These are phyloP conservation scores for Alternaria metachromatica DNA, from an alignment of 2,329 filamentous ascomycete genomes.

Conservation along the genomic window DNA sequence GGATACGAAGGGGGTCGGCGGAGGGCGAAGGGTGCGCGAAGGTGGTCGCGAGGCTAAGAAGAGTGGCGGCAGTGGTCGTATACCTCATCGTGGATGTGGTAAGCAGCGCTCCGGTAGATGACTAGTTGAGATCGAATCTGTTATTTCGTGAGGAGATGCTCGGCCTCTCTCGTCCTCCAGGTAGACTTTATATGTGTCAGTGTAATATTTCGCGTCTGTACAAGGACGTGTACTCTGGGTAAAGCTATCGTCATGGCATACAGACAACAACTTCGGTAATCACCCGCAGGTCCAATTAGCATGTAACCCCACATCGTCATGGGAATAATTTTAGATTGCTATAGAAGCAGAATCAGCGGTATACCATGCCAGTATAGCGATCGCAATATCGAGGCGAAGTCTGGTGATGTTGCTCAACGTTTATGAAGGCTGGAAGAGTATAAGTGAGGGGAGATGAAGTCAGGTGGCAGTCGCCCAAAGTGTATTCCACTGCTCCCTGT, in stretches of 20 bases:
- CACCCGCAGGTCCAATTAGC: not conserved
- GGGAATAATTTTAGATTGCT: not conserved
- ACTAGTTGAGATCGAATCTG: not conserved
- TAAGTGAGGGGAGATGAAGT: not conserved
- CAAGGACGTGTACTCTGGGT: not conserved
- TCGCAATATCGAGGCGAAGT: not conserved
- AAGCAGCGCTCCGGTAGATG: not conserved
- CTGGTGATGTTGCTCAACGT: not conserved
- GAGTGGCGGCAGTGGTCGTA: not conserved
- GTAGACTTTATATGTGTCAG: not conserved
- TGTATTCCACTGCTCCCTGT: not conserved
- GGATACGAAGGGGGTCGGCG: slow-evolving; percentile 14
- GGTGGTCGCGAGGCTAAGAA: slow-evolving; percentile 11
- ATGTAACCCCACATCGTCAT: slow-evolving; percentile 2
- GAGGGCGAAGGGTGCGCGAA: slow-evolving; percentile 9
- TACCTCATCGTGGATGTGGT: slow-evolving; percentile 8
- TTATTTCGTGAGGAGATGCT: not conserved
- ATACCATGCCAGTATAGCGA: not conserved
- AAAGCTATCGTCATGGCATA: not conserved
- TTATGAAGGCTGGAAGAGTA: not conserved
- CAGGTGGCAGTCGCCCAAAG: not conserved
- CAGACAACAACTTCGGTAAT: not conserved
- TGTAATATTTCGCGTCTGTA: not conserved
- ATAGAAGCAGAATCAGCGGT: not conserved
- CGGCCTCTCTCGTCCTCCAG: not conserved